Conservation (phyloP, 768 basidiomycete species). For the Russula lepida region DNA sequence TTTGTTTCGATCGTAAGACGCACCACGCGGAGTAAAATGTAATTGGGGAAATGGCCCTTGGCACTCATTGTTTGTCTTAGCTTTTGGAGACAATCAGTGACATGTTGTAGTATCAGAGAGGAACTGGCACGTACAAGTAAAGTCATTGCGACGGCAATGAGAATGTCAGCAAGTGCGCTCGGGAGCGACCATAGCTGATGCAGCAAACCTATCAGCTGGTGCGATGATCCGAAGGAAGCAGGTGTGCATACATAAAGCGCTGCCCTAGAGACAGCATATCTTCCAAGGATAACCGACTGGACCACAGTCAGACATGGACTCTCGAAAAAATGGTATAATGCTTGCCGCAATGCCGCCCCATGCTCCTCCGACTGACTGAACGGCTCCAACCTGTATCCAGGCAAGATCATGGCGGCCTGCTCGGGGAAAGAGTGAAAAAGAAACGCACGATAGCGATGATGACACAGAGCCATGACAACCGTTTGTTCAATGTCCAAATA, state of each 20-base stretch:
- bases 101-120: background rate
- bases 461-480: background rate
- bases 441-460: background rate
- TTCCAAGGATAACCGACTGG: background rate
- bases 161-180: slow-evolving; percentile 7
- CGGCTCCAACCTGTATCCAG: background rate
- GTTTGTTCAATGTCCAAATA: background rate
- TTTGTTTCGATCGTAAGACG: slow-evolving; percentile 26
- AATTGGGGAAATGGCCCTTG: background rate
- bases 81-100: background rate
- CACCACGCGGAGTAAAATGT: slow-evolving; percentile 22
- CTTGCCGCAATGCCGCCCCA: slow-evolving; percentile 6
- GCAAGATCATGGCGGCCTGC: background rate
- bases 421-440: background rate
- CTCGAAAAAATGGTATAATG: background rate
- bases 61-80: background rate
- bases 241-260: background rate
- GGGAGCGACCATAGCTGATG: slow-evolving; percentile 4
- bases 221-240: background rate
- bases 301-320: background rate
- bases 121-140: background rate
- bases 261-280: background rate
- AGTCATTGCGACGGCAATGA: slow-evolving; percentile 10
- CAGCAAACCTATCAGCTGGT: background rate
- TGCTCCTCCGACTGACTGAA: background rate